Evolutionary conservation across 192 early-diverging fungal genomes (phyloP).

Genomic region (Gonapodya sp.): DNA sequence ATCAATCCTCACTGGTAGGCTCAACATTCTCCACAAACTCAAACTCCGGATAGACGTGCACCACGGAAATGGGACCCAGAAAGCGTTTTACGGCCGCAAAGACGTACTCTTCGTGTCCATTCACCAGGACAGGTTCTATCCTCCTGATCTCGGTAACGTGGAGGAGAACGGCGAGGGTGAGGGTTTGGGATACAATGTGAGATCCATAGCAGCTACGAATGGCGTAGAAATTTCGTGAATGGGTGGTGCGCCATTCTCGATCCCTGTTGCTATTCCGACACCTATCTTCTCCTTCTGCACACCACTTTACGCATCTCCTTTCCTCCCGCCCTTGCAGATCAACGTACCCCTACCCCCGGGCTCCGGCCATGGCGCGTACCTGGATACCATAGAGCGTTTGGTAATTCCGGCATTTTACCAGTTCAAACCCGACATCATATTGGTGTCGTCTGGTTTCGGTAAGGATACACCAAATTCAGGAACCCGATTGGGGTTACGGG

Average conservation of each 20-base stretch:
- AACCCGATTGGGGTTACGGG: too few relatives aligned
- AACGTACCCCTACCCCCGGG: constrained; percentile 5
- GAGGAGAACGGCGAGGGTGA: constrained; percentile 7
- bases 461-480: not conserved
- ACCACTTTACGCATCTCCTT: not conserved
- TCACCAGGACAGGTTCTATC: constrained; percentile 7
- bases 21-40: not conserved
- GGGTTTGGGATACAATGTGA: not conserved
- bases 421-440: constrained; percentile 3
- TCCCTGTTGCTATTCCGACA: not conserved
- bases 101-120: constrained; percentile 8
- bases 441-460: constrained; percentile 6
- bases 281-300: not conserved
- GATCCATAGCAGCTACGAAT: too few relatives aligned
- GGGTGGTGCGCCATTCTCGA: not conserved
- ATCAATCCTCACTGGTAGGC: not conserved
- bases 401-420: not conserved
- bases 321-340: not conserved
- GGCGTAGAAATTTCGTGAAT: not conserved
- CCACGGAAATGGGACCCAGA: constrained; percentile 10
- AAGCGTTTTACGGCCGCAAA: not conserved
- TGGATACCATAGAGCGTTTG: not conserved
- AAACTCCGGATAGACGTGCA: not conserved
- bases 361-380: constrained; percentile 10
- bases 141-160: not conserved